These are phyloP conservation scores for Vaucheria bursata DNA, from an alignment of 352 stramenopile genomes.

Conservation along the genomic window DNA sequence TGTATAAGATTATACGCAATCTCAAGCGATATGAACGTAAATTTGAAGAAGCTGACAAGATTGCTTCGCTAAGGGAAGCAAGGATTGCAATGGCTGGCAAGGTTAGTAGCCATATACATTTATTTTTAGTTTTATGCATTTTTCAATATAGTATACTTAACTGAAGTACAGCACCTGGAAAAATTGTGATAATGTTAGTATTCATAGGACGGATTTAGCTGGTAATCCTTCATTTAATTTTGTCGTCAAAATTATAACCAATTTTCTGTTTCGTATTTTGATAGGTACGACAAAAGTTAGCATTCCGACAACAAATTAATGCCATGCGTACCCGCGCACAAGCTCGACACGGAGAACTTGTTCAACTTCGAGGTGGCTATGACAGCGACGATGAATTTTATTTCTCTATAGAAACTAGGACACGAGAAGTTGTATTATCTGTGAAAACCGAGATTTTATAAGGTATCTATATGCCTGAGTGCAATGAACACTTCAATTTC, in stretches of 20 bases:
- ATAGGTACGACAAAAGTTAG: constrained; percentile 6
- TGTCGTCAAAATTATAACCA: too few species aligned
- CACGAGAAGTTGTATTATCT: constrained; percentile 41
- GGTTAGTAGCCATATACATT: too few species aligned
- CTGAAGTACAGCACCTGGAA: too few species aligned
- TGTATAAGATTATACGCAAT: constrained; percentile 58
- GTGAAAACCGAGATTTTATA: constrained; percentile 38
- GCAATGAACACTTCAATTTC: too few species aligned
- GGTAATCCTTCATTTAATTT: too few species aligned
- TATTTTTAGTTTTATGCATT: too few species aligned
- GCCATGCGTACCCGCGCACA: constrained; percentile 15
- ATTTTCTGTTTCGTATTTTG: too few species aligned
- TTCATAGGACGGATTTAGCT: too few species aligned
- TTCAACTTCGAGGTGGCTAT: constrained; percentile 43
- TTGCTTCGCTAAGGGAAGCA: constrained; percentile 53
- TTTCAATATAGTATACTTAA: too few species aligned
- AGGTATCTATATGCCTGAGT: background rate
- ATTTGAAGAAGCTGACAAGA: constrained; percentile 70
- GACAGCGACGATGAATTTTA: constrained; percentile 42
- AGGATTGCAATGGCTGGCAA: constrained; percentile 43
- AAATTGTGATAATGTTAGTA: too few species aligned
- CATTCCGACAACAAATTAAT: constrained; percentile 13
- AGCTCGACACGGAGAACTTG: constrained; percentile 25
- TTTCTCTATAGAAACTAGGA: constrained; percentile 39
- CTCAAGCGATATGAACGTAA: constrained; percentile 90